Evolutionary conservation across 2,329 filamentous ascomycete genomes (phyloP).

Genomic region (Cordyceps javanica): DNA sequence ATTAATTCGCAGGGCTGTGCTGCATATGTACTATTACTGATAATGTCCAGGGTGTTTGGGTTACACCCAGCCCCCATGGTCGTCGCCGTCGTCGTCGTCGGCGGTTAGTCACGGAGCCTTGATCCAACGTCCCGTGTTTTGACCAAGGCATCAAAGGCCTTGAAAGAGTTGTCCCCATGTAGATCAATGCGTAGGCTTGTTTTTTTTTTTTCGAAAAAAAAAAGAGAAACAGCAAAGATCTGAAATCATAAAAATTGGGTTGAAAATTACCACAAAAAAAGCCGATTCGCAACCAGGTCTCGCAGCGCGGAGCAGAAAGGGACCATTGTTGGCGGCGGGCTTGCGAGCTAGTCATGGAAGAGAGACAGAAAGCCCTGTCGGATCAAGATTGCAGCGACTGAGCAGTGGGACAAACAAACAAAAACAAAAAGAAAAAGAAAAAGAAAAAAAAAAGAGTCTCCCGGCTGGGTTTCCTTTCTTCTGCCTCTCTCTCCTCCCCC

Average conservation of each 20-base stretch:
- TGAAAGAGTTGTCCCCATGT: too few species aligned
- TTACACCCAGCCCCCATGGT: too few species aligned
- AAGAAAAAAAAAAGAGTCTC: too few species aligned
- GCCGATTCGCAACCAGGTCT: neutral
- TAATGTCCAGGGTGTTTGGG: too few species aligned
- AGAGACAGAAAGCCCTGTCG: neutral
- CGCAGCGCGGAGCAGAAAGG: neutral
- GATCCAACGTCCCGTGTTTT: neutral
- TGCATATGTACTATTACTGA: neutral
- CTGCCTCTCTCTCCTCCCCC: too few species aligned
- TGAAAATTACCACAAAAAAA: neutral
- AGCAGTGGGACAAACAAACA: neutral
- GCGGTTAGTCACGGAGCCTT: neutral
- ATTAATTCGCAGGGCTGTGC: neutral
- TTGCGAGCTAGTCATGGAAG: neutral
- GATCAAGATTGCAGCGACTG: slow-evolving; percentile 1
- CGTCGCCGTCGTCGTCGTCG: neutral
- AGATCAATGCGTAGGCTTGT: too few species aligned
- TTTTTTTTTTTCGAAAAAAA: too few species aligned
- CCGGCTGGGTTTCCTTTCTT: too few species aligned
- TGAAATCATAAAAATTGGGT: neutral
- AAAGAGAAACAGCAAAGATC: neutral
- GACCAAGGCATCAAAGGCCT: neutral
- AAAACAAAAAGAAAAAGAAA: too few species aligned
- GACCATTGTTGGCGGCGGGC: neutral